phyloP scores from a whole-genome alignment of 805 yeast species.

The Yarrowia sp. region DNA sequence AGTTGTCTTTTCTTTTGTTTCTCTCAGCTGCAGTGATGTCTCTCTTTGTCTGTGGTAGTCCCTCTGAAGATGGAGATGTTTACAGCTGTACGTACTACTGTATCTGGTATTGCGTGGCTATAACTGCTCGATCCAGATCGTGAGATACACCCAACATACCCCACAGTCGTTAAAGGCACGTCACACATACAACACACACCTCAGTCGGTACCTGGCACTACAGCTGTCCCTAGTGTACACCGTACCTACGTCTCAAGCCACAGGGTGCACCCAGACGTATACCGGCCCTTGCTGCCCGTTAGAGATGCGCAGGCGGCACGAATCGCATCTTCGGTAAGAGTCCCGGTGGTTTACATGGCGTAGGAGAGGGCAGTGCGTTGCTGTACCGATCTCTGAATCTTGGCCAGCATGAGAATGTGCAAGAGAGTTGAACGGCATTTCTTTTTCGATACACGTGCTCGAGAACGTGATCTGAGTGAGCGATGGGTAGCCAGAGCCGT shows the following conservation, averaged over 20 bases:
- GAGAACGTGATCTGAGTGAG: background rate
- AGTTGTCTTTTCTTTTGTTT: background rate
- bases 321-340: background rate
- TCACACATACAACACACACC: too few relatives aligned
- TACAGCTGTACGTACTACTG: background rate
- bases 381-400: too few relatives aligned
- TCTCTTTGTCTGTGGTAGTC: background rate
- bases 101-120: background rate
- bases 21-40: background rate
- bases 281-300: background rate
- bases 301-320: background rate
- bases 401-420: background rate
- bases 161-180: too few relatives aligned
- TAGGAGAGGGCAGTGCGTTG: background rate
- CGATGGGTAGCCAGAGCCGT: too few relatives aligned
- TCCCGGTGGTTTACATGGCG: background rate
- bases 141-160: too few relatives aligned
- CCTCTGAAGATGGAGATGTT: background rate
- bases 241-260: background rate
- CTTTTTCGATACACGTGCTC: background rate
- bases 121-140: background rate
- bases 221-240: background rate
- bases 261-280: background rate
- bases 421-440: background rate
- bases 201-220: too few relatives aligned